Evolutionary conservation across 345 rosid genomes (phyloP), one percentile per base, ranked within the genome.

Genomic region (Lepidium didymum): DNA sequence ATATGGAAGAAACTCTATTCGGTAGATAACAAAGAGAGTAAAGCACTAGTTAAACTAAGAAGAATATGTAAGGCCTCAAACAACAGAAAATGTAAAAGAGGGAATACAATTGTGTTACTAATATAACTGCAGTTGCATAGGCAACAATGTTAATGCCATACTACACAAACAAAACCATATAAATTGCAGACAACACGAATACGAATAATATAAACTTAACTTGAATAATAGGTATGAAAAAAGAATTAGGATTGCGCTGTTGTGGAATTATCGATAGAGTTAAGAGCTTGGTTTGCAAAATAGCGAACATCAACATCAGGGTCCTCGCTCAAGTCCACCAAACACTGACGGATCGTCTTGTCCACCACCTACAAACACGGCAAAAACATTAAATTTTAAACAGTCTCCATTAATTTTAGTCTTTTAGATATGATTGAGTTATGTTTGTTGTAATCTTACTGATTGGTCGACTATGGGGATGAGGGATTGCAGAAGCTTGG

Each of bases 301-400:
- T 83, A 93, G 21, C 98, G 90, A 54, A 93, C 98, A 76, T 90
- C 97, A 16, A 88, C 97, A 69, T 93, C 98, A 10, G 98, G 95
- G 69, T 93, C 98, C 83, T 93, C 97, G 10, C 87, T 83, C 40
- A 92, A 81, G 73, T 90, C 94, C 43, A 86, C 91, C 81, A 92
- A 83, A 70, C 91, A 85, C 25, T 92, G 94, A 47, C 91, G 86
- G 29, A 93, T 87, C n/a, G 85, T 82, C 76, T 87, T 88, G 80
- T 90, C 97, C 75, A 84, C 95, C 79, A 81, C 88, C 98, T 90
- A 59, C 64, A 14, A 46, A 35, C 10, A 34, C n/a, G 6, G 16
- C 33, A 31, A 34, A 33, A 5, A 18, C 53, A 21, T 65, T 42
- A 2, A 33, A n/a, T 15, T 14, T 15, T 25, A 15, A 51, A 33